A percentile compares a stretch with the other conserved stretches of the same genome.
Evolutionary conservation across 1,284 basidiomycete genomes (phyloP).

Genomic region (Ustilago curta): DNA sequence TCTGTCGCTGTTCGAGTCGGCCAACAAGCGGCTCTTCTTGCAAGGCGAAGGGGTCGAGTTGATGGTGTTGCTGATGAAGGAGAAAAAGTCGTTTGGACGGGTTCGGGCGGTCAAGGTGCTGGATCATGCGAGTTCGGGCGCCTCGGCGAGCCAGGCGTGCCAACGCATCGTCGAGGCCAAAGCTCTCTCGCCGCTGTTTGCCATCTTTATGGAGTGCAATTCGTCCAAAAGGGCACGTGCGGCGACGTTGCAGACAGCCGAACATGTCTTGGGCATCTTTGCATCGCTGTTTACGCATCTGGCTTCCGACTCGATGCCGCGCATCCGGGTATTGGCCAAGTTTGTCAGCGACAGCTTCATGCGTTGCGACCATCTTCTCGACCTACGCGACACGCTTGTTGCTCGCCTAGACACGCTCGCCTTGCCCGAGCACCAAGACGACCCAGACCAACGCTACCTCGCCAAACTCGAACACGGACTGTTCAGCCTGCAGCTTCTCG

Average conservation of each 20-base stretch:
- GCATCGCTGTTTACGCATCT: slow-evolving; percentile 90
- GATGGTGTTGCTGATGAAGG: slow-evolving; percentile 91
- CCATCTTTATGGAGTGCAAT: slow-evolving; percentile 82
- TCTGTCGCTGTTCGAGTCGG: slow-evolving; percentile 74
- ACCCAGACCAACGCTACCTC: slow-evolving; percentile 84
- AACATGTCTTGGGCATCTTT: slow-evolving; percentile 88
- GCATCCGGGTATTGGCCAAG: slow-evolving; percentile 88
- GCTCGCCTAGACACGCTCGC: slow-evolving; percentile 75
- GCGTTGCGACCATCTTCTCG: slow-evolving; percentile 90
- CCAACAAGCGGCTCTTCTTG: slow-evolving; percentile 69
- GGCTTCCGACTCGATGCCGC: slow-evolving; percentile 81
- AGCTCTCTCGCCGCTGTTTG: slow-evolving; percentile 89
- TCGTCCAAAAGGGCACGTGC: background rate
- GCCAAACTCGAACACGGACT: slow-evolving; percentile 85
- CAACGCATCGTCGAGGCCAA: slow-evolving; percentile 79
- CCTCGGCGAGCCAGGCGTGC: slow-evolving; percentile 71
- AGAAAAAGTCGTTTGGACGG: slow-evolving; percentile 79
- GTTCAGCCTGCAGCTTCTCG: slow-evolving; percentile 87
- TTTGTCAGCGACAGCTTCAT: slow-evolving; percentile 92
- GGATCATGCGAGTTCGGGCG: slow-evolving; percentile 91
- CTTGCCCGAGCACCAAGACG: slow-evolving; percentile 76
- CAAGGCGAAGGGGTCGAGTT: slow-evolving; percentile 94
- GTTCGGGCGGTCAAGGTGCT: slow-evolving; percentile 76
- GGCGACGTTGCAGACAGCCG: slow-evolving; percentile 76
- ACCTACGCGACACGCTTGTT: slow-evolving; percentile 81